phyloP scores from a whole-genome alignment of 2,329 filamentous ascomycete species.

The Ascochyta rabiei region DNA sequence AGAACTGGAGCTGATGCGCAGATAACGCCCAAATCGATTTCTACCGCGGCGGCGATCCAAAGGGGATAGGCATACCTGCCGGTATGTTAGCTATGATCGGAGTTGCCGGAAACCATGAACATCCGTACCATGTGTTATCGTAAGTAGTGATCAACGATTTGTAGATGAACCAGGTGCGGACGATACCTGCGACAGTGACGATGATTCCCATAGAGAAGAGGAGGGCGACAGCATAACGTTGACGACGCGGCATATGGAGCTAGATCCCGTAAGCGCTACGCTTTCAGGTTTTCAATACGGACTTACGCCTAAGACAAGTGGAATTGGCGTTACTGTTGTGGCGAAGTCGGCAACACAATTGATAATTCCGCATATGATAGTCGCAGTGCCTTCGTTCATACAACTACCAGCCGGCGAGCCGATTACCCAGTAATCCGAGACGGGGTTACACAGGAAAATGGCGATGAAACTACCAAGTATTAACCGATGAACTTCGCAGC shows the following conservation, averaged over 20 bases:
- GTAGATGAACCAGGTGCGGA: slow-evolving; percentile 55
- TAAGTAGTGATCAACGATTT: slow-evolving; percentile 49
- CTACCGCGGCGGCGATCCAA: slow-evolving; percentile 55
- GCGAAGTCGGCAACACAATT: slow-evolving; percentile 52
- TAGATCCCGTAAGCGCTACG: slow-evolving; percentile 3
- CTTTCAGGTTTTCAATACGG: background rate
- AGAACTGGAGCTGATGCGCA: slow-evolving; percentile 42
- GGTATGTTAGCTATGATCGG: background rate
- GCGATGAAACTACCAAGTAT: slow-evolving; percentile 19
- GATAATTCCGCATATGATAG: slow-evolving; percentile 50
- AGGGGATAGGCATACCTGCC: slow-evolving; percentile 47
- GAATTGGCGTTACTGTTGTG: slow-evolving; percentile 52
- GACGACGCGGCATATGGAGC: slow-evolving; percentile 51
- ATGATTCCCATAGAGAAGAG: slow-evolving; percentile 52
- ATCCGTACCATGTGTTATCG: slow-evolving; percentile 51
- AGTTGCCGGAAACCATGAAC: too few species aligned
- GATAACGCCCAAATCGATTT: slow-evolving; percentile 55
- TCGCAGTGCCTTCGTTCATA: slow-evolving; percentile 50
- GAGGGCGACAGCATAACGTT: slow-evolving; percentile 48
- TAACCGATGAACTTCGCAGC: background rate
- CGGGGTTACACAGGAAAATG: slow-evolving; percentile 52
- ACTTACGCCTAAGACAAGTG: slow-evolving; percentile 48
- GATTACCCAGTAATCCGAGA: slow-evolving; percentile 52
- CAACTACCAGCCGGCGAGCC: slow-evolving; percentile 42
- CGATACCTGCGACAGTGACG: slow-evolving; percentile 51